Evolutionary conservation across 202 grass and related monocot genomes (phyloP), one percentile per base, ranked within the genome.

Genomic region (Cymbopogon flexuosus): DNA sequence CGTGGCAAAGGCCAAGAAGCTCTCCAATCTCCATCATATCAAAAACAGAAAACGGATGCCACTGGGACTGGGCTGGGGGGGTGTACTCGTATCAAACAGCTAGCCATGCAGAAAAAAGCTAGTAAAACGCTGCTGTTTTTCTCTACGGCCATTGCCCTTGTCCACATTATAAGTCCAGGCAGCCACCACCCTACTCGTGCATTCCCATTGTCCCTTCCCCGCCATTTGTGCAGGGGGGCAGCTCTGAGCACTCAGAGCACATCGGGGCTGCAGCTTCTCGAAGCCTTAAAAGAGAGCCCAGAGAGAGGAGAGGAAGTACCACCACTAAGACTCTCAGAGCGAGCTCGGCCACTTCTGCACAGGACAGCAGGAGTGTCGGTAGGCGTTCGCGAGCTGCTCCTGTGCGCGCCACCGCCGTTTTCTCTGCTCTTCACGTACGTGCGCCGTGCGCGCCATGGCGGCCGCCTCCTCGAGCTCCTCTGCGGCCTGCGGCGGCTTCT

Each of bases 131-230:
- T 68, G 24, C 14, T 7, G 2, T 47, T 19, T 42, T 57, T 29
- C 49, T 45, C 42, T 5, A 11, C 3, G 33, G 4, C 11, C 24
- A 39, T 23, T 33, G 16, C 70, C 3, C 30, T 36, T 85, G 78
- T 77, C 73, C 78, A 73, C 66, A 42, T 56, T 89, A 96, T 87
- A 96, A 91, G 70, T 34, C 74, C 36, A 58, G 66, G 0, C 59
- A 61, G 52, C 15, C 47, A 54, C 75, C 71, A 69, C 35, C 59
- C 83, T 73, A 42, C 79, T 73, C 83, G 57, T 73, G 47, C 77
- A 85, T 66, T 61, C 82, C 79, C 78, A 13, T 73, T 82, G 79
- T 93, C 87, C 46, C 43, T 47, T 58, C 24, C 83, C 12, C 67
- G 41, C 73, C 68, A 79, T 82, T 68, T 89, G 60, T 54, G 73